Conservation (phyloP, 2,329 filamentous ascomycete species). For the Talaromyces pinophilus region DNA sequence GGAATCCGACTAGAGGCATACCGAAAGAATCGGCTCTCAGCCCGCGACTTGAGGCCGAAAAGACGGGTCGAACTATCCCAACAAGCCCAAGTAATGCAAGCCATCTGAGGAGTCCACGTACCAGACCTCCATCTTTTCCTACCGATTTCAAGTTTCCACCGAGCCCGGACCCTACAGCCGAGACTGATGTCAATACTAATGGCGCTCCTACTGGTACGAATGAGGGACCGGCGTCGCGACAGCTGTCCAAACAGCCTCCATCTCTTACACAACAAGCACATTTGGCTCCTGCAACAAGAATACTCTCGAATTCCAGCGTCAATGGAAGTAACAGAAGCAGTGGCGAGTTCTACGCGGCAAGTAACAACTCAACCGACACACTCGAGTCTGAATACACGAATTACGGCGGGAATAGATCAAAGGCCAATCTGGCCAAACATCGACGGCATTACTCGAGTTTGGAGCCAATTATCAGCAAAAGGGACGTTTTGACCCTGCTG, state of each 20-base stretch:
- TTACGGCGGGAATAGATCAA: conserved; percentile 54
- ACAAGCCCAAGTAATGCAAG: conserved; percentile 33
- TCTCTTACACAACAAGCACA: conserved; percentile 33
- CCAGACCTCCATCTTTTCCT: conserved; percentile 39
- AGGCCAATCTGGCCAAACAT: conserved; percentile 46
- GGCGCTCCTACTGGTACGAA: conserved; percentile 35
- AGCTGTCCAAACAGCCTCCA: conserved; percentile 30
- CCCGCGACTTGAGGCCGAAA: conserved; percentile 38
- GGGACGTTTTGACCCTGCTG: conserved; percentile 71
- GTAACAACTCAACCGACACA: conserved; percentile 94
- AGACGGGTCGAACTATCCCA: conserved; percentile 31
- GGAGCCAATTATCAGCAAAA: conserved; percentile 29
- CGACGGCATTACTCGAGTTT: conserved; percentile 50
- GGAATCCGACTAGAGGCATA: conserved; percentile 37
- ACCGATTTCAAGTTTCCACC: conserved; percentile 61
- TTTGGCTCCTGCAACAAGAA: conserved; percentile 55
- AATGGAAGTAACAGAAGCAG: conserved; percentile 83
- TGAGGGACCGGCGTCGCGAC: conserved; percentile 25
- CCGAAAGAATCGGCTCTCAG: conserved; percentile 36
- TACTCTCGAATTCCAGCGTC: conserved; percentile 76
- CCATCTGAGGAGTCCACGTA: conserved; percentile 45
- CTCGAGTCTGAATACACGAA: conserved; percentile 80
- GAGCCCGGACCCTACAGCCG: conserved; percentile 38
- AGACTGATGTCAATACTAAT: conserved; percentile 31
- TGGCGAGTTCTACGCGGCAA: conserved; percentile 90